Percentiles rank a stretch among this genome's conserved stretches.
phyloP scores from a whole-genome alignment of 1,284 basidiomycete species.

The Apiotrichum sp. region DNA sequence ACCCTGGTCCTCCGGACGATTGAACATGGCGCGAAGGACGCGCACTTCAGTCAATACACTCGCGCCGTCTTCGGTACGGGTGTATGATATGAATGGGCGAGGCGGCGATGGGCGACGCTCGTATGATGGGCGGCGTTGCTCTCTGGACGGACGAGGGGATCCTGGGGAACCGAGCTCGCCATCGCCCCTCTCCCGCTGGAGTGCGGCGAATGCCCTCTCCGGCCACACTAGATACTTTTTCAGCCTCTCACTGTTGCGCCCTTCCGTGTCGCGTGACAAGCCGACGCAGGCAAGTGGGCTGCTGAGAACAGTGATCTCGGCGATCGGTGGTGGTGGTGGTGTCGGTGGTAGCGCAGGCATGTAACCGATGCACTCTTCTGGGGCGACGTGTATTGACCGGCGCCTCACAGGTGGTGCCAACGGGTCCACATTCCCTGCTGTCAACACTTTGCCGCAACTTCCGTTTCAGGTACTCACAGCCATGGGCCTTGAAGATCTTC shows the following conservation, averaged over 20 bases:
- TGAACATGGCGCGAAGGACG: constrained; percentile 29
- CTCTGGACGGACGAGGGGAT: background rate
- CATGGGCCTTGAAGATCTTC: constrained; percentile 28
- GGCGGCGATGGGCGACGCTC: background rate
- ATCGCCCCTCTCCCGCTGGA: constrained; percentile 1
- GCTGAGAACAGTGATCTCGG: constrained; percentile 33
- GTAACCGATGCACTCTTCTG: background rate
- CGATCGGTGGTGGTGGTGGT: constrained; percentile 15
- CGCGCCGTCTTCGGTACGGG: constrained; percentile 37
- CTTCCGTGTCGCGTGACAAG: constrained; percentile 21
- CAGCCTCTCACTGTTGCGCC: constrained; percentile 20
- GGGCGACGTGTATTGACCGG: constrained; percentile 19
- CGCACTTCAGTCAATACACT: constrained; percentile 35
- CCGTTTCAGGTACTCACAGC: constrained; percentile 34
- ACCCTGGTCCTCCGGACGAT: constrained; percentile 11
- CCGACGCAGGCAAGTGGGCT: constrained; percentile 36
- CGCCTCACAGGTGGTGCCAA: constrained; percentile 14
- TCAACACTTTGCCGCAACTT: background rate
- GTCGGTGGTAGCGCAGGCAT: background rate
- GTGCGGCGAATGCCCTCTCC: constrained; percentile 13
- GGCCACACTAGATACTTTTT: constrained; percentile 39
- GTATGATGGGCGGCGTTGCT: background rate
- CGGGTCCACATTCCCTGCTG: constrained; percentile 31
- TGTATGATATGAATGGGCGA: constrained; percentile 40
- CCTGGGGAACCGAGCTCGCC: background rate